These are phyloP conservation scores for Capsella bursapastoris DNA, from an alignment of 345 rosid genomes.

Conservation along the genomic window DNA sequence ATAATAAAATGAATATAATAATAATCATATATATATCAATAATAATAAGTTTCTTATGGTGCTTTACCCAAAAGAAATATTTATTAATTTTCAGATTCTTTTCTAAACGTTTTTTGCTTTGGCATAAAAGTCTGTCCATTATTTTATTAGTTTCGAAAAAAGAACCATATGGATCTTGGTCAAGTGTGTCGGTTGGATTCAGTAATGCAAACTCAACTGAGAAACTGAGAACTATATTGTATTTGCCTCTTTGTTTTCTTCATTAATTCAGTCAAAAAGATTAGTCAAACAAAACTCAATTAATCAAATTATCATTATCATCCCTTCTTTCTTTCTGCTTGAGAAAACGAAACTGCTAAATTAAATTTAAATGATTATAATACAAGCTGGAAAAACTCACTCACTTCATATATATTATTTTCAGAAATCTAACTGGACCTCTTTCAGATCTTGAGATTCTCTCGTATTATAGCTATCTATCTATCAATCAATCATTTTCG, in stretches of 20 bases:
- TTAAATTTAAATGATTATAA: not conserved
- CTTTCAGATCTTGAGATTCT: slow-evolving; percentile 27
- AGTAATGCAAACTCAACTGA: slow-evolving; percentile 27
- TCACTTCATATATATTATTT: slow-evolving; percentile 18
- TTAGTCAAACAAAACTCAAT: slow-evolving; percentile 6
- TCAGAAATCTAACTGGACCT: slow-evolving; percentile 6
- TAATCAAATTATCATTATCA: slow-evolving; percentile 27
- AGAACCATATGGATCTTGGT: not conserved
- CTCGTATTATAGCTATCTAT: slow-evolving; percentile 5
- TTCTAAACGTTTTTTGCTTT: not conserved
- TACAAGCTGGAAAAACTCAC: not conserved
- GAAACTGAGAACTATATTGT: slow-evolving; percentile 4
- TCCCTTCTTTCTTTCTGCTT: slow-evolving; percentile 25
- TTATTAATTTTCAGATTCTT: not conserved
- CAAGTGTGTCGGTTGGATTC: slow-evolving; percentile 38
- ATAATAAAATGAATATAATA: not conserved
- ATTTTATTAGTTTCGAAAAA: too few species aligned
- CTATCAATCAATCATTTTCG: slow-evolving; percentile 23
- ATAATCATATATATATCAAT: too few species aligned
- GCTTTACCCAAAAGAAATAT: too few species aligned
- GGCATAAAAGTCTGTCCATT: not conserved
- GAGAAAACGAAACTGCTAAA: slow-evolving; percentile 25
- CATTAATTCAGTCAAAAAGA: slow-evolving; percentile 17
- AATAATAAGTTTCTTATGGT: too few species aligned
- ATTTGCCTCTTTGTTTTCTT: not conserved